A percentile compares a stretch with the other conserved stretches of the same genome.
phyloP scores from a whole-genome alignment of 805 yeast genomes.

The Cyberlindnera suaveolens region DNA sequence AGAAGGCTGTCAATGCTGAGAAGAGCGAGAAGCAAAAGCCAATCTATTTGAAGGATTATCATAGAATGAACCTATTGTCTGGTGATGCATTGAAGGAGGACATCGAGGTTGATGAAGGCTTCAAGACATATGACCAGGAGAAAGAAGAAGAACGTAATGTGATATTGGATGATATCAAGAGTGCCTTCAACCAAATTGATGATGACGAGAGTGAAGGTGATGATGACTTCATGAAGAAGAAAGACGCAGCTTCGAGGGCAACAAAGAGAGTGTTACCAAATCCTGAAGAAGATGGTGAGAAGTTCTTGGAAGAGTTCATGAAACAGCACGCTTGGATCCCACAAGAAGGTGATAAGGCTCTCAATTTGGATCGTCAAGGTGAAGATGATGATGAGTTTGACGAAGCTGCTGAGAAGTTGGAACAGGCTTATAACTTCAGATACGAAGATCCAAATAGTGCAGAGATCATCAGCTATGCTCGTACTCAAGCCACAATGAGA shows the following conservation, averaged over 20 bases:
- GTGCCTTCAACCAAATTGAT: conserved; percentile 48
- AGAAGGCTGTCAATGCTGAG: conserved; percentile 24
- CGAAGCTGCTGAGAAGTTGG: conserved; percentile 85
- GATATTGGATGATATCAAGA: conserved; percentile 71
- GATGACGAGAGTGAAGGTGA: conserved; percentile 36
- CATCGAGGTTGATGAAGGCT: conserved; percentile 34
- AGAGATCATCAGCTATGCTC: conserved; percentile 90
- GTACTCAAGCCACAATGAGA: conserved; percentile 88
- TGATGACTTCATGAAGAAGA: conserved; percentile 45
- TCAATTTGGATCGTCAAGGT: conserved; percentile 39
- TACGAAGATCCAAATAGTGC: conserved; percentile 89
- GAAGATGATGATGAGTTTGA: conserved; percentile 82
- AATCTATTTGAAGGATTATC: conserved; percentile 85
- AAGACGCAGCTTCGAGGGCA: conserved; percentile 28
- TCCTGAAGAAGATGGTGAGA: conserved; percentile 54
- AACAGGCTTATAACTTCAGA: conserved; percentile 89
- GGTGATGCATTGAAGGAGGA: conserved; percentile 56
- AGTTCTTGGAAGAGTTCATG: conserved; percentile 68
- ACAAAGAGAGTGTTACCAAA: conserved; percentile 48
- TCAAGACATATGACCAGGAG: conserved; percentile 67
- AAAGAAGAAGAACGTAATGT: conserved; percentile 70
- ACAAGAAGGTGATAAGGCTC: conserved; percentile 50
- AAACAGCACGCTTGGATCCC: conserved; percentile 89
- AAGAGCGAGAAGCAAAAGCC: conserved; percentile 51
- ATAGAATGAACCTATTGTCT: conserved; percentile 71